Base-by-base conservation (phyloP, 805 yeast genomes). In the Candida tibetensis region DNA sequence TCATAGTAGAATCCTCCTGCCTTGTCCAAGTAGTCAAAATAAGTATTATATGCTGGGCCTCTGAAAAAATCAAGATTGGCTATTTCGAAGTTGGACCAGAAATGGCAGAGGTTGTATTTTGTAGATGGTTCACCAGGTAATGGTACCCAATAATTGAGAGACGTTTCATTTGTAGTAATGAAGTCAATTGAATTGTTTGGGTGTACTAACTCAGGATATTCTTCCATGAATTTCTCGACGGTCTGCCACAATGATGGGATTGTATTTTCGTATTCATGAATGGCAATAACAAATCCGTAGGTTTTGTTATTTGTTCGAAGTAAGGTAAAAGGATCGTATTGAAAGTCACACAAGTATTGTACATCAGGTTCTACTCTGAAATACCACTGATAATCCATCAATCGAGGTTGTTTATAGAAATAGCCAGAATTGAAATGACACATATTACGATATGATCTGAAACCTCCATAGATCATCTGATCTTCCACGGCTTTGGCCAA, bases 351-450 rank as follows among this genome's bases (percentile, higher is more conserved):
- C 53, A 70, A 62, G 46, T 74, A 71, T 45, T 68, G 67, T 16
- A 78, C 75, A 34, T 75, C 76, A 1, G 83, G 83, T 47, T 79
- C 85, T 5, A 79, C 80, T 48, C 85, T 56, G 69, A 80, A 78
- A 41, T 75, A 74, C 66, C 79, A 79, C 32, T 71, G 77, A 52
- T 74, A 77, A 21, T 69, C 50, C 17, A 58, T 38, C 37, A 79
- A 48, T 30, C 66, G 63, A 21, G 69, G 66, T 43, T 77, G 66
- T 32, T 66, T 66, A 55, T 69, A 78, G 50, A 77, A 79, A 42
- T 63, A 65, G 1, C 93, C 93, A 6, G 82, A 72, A 58, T 83
- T 82, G 62, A 79, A 85, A 32, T 88, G 79, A 58, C 95, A 85
- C 85, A 79, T 79, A 53, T 76, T 77, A 36, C 82, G 52, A 49